Base-by-base conservation (phyloP, 192 early-diverging fungal genomes). In the Coemansia sp. region DNA sequence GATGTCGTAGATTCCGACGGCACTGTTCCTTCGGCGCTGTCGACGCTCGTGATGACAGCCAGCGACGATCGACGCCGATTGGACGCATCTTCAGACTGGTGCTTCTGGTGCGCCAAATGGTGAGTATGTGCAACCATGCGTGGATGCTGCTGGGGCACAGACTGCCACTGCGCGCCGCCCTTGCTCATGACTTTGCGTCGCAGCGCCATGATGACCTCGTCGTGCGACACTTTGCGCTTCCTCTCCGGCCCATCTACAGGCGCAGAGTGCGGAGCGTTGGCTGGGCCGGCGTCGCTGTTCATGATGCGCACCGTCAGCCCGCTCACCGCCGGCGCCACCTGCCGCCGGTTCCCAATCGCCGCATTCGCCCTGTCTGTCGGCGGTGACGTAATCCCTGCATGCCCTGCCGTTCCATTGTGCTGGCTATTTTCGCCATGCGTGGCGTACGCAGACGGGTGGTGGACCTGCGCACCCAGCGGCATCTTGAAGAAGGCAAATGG, bases 401-500 rank as follows among this genome's bases (percentile, higher is more conserved):
- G 47, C 14, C 34, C 38, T 19, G 28, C 55, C 12, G 42, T 15
- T 4, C 34, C 59, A 20, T 57, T 59, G 50, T 57, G 63, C 21
- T 36, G 28, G 46, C 52, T 40, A n/a, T 28, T 57, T 19, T 55
- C 53, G 40, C 51, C 71, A 25, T 44, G 56, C 49, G 51, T 21
- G n/a, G 15, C 34, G 47, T 68, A 79, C 22, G 73, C 74, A 20
- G 79, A 82, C 37, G 79, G 79, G 40, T 82, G 79, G 70, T 73
- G 59, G 28, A 82, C 52, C 19, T 68, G 66, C 17, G 63, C 55
- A 23, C 79, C 79, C 1, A 76, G 70, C 2, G 79, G 79, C 61
- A 68, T 64, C 31, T 82, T 82, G 63, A 82, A 82, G 37, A 82
- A 82, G 3, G 74, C 79, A 70, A 82, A 82, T 20, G 79, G 79